Conservation (phyloP, 2,329 filamentous ascomycete genomes). For the Helotiales sp. region DNA sequence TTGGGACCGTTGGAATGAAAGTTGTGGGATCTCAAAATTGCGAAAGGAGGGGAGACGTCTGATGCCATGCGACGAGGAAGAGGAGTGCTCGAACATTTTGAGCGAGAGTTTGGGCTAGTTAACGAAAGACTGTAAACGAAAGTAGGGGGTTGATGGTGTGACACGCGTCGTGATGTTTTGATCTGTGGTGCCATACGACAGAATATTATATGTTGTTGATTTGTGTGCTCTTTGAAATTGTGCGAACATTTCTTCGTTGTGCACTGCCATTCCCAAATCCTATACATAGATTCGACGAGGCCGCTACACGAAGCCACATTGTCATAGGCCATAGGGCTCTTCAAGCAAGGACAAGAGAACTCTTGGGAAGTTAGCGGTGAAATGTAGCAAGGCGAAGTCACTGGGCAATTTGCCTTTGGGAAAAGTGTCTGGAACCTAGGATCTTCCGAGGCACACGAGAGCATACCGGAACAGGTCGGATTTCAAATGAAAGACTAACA, state of each 20-base stretch:
- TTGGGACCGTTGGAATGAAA: not conserved
- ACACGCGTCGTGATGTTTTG: not conserved
- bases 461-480: not conserved
- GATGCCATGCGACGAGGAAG: not conserved
- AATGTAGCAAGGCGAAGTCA: not conserved
- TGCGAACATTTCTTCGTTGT: not conserved
- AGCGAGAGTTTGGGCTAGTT: not conserved
- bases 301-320: not conserved
- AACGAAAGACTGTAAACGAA: not conserved
- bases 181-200: too few species aligned
- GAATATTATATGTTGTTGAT: not conserved
- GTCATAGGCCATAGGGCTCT: not conserved
- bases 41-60: not conserved
- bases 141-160: not conserved
- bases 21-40: slow-evolving; percentile 8
- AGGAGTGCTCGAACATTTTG: not conserved
- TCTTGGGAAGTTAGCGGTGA: not conserved
- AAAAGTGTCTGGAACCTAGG: not conserved
- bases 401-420: not conserved
- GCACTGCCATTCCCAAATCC: slow-evolving; percentile 4
- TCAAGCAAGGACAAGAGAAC: not conserved
- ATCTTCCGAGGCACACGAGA: not conserved
- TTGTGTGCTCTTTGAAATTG: not conserved
- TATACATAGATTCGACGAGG: not conserved
- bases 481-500: not conserved